phyloP scores from a whole-genome alignment of 768 basidiomycete species.

The Suillus cothurnatus region DNA sequence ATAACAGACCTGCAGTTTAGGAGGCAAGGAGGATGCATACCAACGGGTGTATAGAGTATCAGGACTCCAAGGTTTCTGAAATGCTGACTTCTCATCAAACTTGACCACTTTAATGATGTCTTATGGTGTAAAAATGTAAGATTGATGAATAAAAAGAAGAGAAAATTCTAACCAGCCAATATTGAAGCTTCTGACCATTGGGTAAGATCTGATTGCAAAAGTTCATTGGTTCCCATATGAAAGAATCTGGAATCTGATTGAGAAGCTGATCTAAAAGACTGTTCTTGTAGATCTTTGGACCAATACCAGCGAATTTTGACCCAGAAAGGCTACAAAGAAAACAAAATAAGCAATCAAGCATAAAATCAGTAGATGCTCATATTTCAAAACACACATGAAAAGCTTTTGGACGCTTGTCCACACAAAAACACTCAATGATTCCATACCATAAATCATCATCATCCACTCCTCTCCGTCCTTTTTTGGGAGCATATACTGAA shows the following conservation, averaged over 20 bases:
- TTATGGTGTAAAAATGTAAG: no score
- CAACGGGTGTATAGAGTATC: no score
- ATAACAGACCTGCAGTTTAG: no score
- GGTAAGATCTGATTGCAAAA: background rate
- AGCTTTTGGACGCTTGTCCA: background rate
- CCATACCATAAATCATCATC: background rate
- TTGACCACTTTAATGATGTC: no score
- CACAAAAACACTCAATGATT: background rate
- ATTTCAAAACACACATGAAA: no score
- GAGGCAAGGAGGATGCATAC: no score
- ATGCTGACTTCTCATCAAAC: no score
- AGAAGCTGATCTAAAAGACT: background rate
- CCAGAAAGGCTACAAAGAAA: background rate
- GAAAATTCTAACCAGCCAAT: no score
- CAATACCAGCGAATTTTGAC: background rate
- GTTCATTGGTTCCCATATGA: background rate
- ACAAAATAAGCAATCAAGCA: no score
- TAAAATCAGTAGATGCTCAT: no score
- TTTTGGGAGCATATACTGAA: background rate
- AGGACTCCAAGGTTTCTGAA: no score
- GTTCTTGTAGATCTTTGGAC: background rate
- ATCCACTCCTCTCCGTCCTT: background rate
- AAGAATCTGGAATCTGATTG: background rate
- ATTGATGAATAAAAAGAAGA: no score
- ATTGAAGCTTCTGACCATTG: background rate